phyloP scores from a whole-genome alignment of 345 rosid genomes.

The Carallia pectinifolia region DNA sequence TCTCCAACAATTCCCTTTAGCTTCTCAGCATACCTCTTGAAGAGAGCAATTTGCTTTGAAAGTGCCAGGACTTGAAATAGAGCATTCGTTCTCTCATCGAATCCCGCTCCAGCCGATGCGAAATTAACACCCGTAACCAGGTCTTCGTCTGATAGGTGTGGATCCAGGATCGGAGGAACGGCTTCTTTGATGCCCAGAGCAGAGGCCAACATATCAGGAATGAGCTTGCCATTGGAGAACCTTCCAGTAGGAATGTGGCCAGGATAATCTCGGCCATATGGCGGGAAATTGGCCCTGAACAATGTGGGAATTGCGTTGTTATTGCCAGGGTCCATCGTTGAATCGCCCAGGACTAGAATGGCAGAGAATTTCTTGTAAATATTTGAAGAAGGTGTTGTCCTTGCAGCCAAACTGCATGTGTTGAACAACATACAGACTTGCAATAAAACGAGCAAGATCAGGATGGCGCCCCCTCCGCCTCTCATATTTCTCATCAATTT shows the following conservation, averaged over 20 bases:
- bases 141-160: constrained; percentile 6
- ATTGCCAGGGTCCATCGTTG: constrained; percentile 28
- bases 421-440: no score
- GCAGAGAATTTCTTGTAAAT: constrained; percentile 8
- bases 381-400: no score
- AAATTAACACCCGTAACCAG: constrained; percentile 26
- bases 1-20: constrained; percentile 15
- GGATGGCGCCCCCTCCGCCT: no score
- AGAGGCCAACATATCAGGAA: constrained; percentile 20
- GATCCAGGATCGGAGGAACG: constrained; percentile 27
- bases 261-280: constrained; percentile 24
- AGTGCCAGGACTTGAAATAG: constrained; percentile 7
- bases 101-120: constrained; percentile 26
- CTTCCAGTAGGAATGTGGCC: constrained; percentile 18
- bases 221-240: constrained; percentile 27
- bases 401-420: no score
- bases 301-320: constrained; percentile 17
- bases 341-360: constrained; percentile 25
- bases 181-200: constrained; percentile 20
- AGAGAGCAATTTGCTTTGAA: constrained; percentile 14
- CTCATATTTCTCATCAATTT: no score
- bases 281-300: constrained; percentile 12
- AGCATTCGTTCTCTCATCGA: constrained; percentile 1
- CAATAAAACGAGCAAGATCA: no score
- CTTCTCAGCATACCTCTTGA: constrained; percentile 4